Percentiles rank a stretch among this genome's conserved stretches.
Evolutionary conservation across 768 basidiomycete genomes (phyloP).

Genomic region (Pleurotus cornucopiae): DNA sequence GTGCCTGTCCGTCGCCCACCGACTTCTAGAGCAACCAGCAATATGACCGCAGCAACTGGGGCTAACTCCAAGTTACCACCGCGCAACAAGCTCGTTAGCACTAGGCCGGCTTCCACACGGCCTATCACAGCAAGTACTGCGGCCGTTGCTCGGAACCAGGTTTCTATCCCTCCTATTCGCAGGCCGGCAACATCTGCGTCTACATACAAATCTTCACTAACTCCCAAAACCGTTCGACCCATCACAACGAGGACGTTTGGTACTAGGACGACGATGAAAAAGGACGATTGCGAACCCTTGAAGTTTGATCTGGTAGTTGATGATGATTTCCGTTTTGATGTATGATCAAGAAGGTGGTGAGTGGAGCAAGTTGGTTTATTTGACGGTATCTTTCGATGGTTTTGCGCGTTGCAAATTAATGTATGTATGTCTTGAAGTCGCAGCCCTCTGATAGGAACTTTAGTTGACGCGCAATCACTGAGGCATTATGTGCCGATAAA

Average conservation of each 20-base stretch:
- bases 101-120: not conserved
- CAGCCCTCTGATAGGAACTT: not conserved
- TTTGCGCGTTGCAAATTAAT: not conserved
- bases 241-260: not conserved
- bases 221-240: not conserved
- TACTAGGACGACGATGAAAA: not conserved
- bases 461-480: not conserved
- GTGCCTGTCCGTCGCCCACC: not conserved
- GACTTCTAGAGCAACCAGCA: not conserved
- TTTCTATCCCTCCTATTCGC: not conserved
- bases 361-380: not conserved
- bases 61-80: not conserved
- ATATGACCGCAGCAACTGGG: not conserved
- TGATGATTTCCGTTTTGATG: slow-evolving; percentile 23
- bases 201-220: not conserved
- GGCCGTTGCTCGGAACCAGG: not conserved
- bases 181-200: slow-evolving; percentile 8
- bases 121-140: not conserved
- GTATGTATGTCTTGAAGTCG: no score
- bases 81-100: no score
- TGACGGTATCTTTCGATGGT: not conserved
- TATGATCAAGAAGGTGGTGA: slow-evolving; percentile 11
- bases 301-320: slow-evolving; percentile 7
- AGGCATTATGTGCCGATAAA: not conserved
- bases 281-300: slow-evolving; percentile 9